These are phyloP conservation scores for Diaporthe sp. DNA, from an alignment of 2,329 filamentous ascomycete species.

Conservation along the genomic window DNA sequence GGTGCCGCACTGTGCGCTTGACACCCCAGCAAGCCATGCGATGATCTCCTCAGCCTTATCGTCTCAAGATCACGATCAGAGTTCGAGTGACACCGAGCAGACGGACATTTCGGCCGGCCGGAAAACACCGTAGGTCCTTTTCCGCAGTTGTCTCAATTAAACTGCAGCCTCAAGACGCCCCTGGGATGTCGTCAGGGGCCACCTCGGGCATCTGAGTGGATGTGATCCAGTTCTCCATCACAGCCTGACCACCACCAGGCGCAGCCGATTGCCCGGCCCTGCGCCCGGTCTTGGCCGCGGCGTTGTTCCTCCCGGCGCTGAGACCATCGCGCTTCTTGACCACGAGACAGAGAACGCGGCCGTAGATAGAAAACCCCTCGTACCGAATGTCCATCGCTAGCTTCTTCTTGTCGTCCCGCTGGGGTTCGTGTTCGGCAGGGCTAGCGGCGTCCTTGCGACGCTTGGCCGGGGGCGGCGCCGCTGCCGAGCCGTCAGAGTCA, in stretches of 20 bases:
- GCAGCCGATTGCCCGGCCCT: conserved; percentile 47
- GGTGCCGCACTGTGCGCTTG: not conserved
- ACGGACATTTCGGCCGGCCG: not conserved
- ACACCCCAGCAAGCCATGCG: conserved; percentile 14
- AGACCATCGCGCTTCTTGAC: conserved; percentile 75
- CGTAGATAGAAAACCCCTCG: conserved; percentile 96
- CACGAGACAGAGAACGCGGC: conserved; percentile 90
- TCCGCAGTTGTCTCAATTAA: conserved; percentile 1
- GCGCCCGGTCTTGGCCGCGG: conserved; percentile 40
- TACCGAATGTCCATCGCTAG: conserved; percentile 87
- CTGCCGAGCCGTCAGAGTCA: conserved; percentile 52
- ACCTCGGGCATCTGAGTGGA: conserved; percentile 77
- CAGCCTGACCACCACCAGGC: conserved; percentile 69
- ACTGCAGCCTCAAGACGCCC: conserved; percentile 30
- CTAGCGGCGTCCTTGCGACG: conserved; percentile 56
- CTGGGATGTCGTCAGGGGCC: conserved; percentile 48
- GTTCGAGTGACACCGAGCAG: not conserved
- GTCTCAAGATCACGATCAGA: conserved; percentile 12
- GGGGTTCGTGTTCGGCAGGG: conserved; percentile 48
- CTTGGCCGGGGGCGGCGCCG: conserved; percentile 61
- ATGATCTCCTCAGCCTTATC: conserved; percentile 24
- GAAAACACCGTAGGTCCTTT: not conserved
- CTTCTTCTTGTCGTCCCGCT: conserved; percentile 88
- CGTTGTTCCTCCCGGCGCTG: conserved; percentile 45
- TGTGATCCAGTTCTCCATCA: conserved; percentile 88